Evolutionary conservation across 164 flowering plant genomes (phyloP).

Genomic region (Buxus sempervirens): DNA sequence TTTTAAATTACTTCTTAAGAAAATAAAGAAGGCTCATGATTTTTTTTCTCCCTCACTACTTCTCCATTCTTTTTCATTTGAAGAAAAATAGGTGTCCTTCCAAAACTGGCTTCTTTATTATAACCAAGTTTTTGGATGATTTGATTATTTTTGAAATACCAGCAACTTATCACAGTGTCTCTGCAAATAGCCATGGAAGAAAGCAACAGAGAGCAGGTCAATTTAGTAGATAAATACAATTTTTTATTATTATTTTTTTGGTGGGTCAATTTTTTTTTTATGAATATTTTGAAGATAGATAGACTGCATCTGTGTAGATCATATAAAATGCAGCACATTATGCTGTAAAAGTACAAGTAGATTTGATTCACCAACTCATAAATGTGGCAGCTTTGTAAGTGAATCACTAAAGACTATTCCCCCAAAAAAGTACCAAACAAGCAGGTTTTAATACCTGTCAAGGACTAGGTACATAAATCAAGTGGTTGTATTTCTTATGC

Average conservation of each 20-base stretch:
- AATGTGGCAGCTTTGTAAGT: background rate
- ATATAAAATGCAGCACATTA: background rate
- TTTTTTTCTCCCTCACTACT: no score
- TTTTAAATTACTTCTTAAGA: no score
- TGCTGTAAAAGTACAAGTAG: background rate
- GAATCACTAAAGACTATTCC: background rate
- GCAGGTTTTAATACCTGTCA: background rate
- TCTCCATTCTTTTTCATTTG: no score
- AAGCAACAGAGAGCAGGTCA: background rate
- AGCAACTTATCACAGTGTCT: background rate
- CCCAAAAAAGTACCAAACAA: no score
- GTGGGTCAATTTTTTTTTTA: no score
- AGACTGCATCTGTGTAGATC: background rate
- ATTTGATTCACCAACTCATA: no score
- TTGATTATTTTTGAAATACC: background rate
- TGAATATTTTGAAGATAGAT: background rate
- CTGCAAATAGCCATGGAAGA: background rate
- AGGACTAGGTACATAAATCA: background rate
- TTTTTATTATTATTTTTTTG: no score
- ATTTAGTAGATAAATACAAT: no score
- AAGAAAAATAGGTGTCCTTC: no score
- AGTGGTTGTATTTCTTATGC: background rate
- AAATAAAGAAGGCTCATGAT: no score
- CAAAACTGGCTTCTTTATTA: background rate
- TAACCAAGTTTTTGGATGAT: background rate